phyloP scores from a whole-genome alignment of 2,329 filamentous ascomycete species.

The Phialocephala subalpina region DNA sequence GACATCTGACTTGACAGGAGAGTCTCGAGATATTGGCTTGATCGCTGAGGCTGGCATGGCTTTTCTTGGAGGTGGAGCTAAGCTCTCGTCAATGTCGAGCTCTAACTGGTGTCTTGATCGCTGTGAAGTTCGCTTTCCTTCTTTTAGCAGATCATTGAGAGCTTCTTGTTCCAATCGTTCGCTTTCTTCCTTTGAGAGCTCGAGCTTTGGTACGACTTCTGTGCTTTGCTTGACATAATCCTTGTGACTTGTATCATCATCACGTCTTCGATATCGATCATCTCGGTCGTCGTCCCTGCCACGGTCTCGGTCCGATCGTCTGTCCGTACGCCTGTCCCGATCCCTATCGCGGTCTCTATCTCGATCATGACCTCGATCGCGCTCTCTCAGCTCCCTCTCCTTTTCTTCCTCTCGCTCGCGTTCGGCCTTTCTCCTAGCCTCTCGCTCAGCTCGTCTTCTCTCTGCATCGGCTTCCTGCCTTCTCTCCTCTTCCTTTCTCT shows the following conservation, averaged over 20 bases:
- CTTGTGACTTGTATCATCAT: slow-evolving; percentile 32
- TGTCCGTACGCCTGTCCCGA: slow-evolving; percentile 42
- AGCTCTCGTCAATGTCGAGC: slow-evolving; percentile 43
- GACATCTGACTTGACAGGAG: slow-evolving; percentile 37
- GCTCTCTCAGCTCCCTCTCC: slow-evolving; percentile 32
- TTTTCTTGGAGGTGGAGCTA: slow-evolving; percentile 46
- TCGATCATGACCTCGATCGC: slow-evolving; percentile 40
- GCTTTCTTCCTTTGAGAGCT: slow-evolving; percentile 44
- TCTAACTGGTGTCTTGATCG: slow-evolving; percentile 44
- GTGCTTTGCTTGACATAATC: slow-evolving; percentile 28
- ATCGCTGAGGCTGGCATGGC: slow-evolving; percentile 44
- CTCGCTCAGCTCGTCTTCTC: slow-evolving; percentile 48
- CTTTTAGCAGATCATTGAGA: slow-evolving; percentile 44
- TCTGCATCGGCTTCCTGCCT: slow-evolving; percentile 54
- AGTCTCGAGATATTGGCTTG: slow-evolving; percentile 42
- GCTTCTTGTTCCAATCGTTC: slow-evolving; percentile 45
- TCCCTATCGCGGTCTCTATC: slow-evolving; percentile 46
- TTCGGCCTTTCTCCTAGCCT: slow-evolving; percentile 41
- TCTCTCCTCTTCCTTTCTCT: slow-evolving; percentile 59
- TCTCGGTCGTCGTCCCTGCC: slow-evolving; percentile 33
- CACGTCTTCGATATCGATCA: slow-evolving; percentile 38
- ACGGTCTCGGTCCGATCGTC: slow-evolving; percentile 29
- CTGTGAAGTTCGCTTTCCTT: slow-evolving; percentile 41
- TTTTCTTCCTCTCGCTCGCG: slow-evolving; percentile 38
- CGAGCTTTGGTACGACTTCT: slow-evolving; percentile 31